These are phyloP conservation scores for Beauveria caledonica DNA, from an alignment of 2,329 filamentous ascomycete species.

Conservation along the genomic window DNA sequence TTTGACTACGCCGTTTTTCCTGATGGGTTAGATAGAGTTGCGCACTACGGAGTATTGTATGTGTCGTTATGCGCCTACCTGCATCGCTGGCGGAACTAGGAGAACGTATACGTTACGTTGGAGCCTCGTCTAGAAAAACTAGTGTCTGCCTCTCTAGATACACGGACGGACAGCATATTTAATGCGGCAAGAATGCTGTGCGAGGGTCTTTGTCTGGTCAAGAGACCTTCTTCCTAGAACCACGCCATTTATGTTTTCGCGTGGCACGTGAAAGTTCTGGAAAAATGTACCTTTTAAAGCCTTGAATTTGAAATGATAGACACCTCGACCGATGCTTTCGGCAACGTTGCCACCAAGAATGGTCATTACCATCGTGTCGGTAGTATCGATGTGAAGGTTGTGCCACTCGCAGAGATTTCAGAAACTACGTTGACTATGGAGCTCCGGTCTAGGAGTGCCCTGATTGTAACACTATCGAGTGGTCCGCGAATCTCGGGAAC, in stretches of 20 bases:
- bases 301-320: neutral
- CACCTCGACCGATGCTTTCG: neutral
- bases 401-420: neutral
- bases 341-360: neutral
- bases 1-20: neutral
- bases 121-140: constrained; percentile 2
- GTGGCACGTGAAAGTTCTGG: neutral
- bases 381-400: neutral
- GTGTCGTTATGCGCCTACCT: neutral
- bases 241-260: neutral
- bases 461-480: neutral
- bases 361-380: neutral
- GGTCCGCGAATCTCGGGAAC: neutral
- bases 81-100: neutral
- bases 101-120: neutral
- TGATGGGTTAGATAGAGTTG: too few relatives aligned
- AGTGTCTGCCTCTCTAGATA: neutral
- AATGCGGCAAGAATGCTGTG: neutral
- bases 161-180: neutral
- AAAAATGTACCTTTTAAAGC: neutral
- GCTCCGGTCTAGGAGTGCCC: neutral
- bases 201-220: neutral
- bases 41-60: neutral
- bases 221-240: neutral
- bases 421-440: neutral